phyloP scores from a whole-genome alignment of 2,329 filamentous ascomycete genomes.

The Gaeumannomyces sp. region DNA sequence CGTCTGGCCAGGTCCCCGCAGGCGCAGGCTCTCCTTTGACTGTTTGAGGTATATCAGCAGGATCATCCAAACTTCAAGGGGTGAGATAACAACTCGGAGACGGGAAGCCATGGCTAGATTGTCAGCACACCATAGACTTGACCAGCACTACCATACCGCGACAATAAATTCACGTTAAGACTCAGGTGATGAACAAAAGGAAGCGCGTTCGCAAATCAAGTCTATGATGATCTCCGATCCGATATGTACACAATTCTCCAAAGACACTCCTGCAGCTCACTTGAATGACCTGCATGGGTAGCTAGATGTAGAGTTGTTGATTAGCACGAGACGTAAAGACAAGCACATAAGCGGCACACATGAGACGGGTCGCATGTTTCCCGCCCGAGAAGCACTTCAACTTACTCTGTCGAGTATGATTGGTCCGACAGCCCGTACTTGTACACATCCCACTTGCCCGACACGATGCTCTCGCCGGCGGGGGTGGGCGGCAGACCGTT shows the following conservation, averaged over 20 bases:
- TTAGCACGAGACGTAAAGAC: constrained; percentile 12
- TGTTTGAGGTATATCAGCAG: neutral
- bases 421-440: constrained; percentile 63
- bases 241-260: constrained; percentile 22
- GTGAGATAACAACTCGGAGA: too few species aligned
- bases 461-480: constrained; percentile 54
- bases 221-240: constrained; percentile 12
- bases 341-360: neutral
- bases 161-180: neutral
- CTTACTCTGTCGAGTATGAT: constrained; percentile 65
- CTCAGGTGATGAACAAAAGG: neutral
- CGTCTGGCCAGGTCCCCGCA: neutral
- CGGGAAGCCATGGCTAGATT: too few species aligned
- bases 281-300: constrained; percentile 61
- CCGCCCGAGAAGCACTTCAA: constrained; percentile 19
- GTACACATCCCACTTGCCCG: constrained; percentile 57
- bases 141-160: too few species aligned
- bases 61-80: too few species aligned
- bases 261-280: constrained; percentile 27
- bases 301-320: constrained; percentile 25
- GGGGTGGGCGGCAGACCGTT: constrained; percentile 83
- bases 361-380: neutral
- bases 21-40: neutral
- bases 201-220: constrained; percentile 2
- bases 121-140: too few species aligned